Conservation (phyloP, 129 eudicot species). For the Tagetes patula region DNA sequence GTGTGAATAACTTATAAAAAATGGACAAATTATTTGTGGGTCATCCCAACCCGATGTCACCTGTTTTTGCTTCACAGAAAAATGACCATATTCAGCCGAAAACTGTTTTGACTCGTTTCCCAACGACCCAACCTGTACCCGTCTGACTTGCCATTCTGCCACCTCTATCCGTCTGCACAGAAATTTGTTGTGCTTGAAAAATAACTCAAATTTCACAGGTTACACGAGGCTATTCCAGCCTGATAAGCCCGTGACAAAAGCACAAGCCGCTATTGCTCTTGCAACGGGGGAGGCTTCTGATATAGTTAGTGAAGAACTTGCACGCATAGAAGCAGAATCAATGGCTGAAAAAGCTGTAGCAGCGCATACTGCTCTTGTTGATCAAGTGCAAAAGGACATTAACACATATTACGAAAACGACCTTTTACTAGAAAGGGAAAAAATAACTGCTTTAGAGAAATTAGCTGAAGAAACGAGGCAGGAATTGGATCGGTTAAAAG, state of each 20-base stretch:
- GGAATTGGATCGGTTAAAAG: constrained; percentile 66
- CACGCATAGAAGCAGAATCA: constrained; percentile 93
- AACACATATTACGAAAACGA: constrained; percentile 74
- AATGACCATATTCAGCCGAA: neutral
- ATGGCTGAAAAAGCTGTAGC: constrained; percentile 95
- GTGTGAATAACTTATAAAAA: neutral
- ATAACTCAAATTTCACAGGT: constrained; percentile 42
- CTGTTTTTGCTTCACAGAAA: neutral
- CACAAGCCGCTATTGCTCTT: constrained; percentile 95
- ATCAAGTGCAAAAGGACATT: constrained; percentile 84
- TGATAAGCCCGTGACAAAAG: constrained; percentile 90
- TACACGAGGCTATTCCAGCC: constrained; percentile 98
- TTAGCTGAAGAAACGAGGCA: constrained; percentile 76
- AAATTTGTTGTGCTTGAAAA: neutral
- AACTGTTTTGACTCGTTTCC: neutral
- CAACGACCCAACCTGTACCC: neutral
- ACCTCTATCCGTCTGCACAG: neutral
- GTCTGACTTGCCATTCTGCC: neutral
- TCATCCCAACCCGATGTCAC: neutral
- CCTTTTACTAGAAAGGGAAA: constrained; percentile 71
- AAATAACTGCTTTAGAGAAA: constrained; percentile 61
- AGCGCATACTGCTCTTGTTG: constrained; percentile 82
- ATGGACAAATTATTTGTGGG: neutral
- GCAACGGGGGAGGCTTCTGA: constrained; percentile 88
- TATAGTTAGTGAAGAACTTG: constrained; percentile 85